These are phyloP conservation scores for Fusarium nematophilum DNA, from an alignment of 2,329 filamentous ascomycete genomes.

Conservation along the genomic window DNA sequence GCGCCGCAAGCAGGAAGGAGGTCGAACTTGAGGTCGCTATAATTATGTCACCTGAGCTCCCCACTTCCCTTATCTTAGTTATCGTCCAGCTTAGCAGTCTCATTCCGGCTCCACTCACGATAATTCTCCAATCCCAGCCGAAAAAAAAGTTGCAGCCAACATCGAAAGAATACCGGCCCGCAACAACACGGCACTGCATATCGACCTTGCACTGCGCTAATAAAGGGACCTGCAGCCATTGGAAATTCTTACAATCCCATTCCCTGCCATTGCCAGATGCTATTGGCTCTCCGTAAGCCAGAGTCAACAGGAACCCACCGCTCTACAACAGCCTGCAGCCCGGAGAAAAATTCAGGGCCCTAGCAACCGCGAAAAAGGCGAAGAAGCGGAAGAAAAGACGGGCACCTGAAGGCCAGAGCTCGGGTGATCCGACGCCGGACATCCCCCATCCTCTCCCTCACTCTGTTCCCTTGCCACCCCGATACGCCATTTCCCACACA, in stretches of 20 bases:
- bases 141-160: conserved; percentile 45
- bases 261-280: conserved; percentile 12
- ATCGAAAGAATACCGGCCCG: conserved; percentile 36
- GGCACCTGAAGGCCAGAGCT: conserved; percentile 4
- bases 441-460: conserved; percentile 3
- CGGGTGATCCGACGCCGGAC: not conserved
- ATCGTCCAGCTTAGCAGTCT: conserved; percentile 12
- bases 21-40: conserved; percentile 2
- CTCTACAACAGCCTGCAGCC: conserved; percentile 24
- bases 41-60: conserved; percentile 35
- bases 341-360: conserved; percentile 36
- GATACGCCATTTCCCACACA: conserved; percentile 36
- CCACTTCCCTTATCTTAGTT: conserved; percentile 30
- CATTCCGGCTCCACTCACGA: conserved; percentile 36
- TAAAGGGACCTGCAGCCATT: conserved; percentile 38
- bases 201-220: conserved; percentile 35
- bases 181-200: conserved; percentile 38
- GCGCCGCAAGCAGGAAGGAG: not conserved
- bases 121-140: conserved; percentile 37
- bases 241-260: conserved; percentile 26
- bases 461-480: conserved; percentile 14
- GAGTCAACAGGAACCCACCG: conserved; percentile 29
- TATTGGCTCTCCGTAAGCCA: conserved; percentile 29
- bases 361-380: conserved; percentile 35
- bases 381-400: conserved; percentile 28